Evolutionary conservation across 805 yeast genomes (phyloP).

Genomic region (Candida nemodendra): DNA sequence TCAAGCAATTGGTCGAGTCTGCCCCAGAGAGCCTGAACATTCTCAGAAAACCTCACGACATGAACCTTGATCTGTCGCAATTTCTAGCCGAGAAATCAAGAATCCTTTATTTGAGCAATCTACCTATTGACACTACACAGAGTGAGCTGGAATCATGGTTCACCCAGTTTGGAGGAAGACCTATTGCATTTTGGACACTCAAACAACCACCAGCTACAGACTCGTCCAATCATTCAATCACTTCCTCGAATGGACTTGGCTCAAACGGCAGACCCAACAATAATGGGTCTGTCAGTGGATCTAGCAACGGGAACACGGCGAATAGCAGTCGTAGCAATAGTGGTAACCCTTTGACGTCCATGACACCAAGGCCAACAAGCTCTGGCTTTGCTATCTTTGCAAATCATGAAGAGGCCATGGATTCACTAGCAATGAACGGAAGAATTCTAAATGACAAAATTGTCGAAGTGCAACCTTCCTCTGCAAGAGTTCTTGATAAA

Average conservation of each 20-base stretch:
- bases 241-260: conserved; percentile 4
- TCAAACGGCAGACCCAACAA: neutral
- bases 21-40: conserved; percentile 52
- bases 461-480: conserved; percentile 85
- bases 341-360: conserved; percentile 8
- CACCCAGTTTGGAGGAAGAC: conserved; percentile 80
- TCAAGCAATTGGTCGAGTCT: conserved; percentile 47
- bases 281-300: conserved; percentile 2
- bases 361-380: conserved; percentile 47
- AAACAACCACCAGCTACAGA: conserved; percentile 45
- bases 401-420: conserved; percentile 82
- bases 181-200: conserved; percentile 86
- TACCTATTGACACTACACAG: conserved; percentile 86
- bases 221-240: neutral
- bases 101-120: conserved; percentile 74
- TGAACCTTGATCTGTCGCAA: conserved; percentile 65
- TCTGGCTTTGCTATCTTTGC: conserved; percentile 86
- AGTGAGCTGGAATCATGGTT: conserved; percentile 90
- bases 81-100: conserved; percentile 72
- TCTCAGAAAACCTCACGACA: conserved; percentile 72
- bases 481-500: conserved; percentile 70
- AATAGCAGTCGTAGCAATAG: conserved; percentile 17
- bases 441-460: conserved; percentile 66
- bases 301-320: conserved; percentile 6
- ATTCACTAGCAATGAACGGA: conserved; percentile 77